Evolutionary conservation across 2,329 filamentous ascomycete genomes (phyloP).

Genomic region (Gnomoniopsis sp.): DNA sequence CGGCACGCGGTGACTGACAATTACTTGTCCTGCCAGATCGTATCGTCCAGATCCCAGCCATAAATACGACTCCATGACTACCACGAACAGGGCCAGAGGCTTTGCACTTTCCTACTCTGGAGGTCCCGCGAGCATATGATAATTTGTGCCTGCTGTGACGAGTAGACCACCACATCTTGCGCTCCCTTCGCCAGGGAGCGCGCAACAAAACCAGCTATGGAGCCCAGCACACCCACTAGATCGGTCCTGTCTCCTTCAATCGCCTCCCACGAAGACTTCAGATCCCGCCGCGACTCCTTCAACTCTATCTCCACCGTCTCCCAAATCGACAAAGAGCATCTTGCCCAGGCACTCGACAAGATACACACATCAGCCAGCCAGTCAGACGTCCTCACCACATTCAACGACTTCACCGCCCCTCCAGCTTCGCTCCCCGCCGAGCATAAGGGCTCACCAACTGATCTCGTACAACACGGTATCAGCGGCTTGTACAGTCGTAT

Average conservation of each 20-base stretch:
- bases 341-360: constrained; percentile 75
- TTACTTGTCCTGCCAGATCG: background rate
- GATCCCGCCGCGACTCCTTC: constrained; percentile 36
- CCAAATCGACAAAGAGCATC: constrained; percentile 67
- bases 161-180: background rate
- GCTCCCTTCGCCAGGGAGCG: background rate
- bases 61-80: constrained; percentile 5
- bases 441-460: constrained; percentile 65
- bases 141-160: background rate
- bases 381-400: constrained; percentile 81
- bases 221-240: constrained; percentile 15
- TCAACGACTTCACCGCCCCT: constrained; percentile 83
- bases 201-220: constrained; percentile 6
- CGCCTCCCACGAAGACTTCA: constrained; percentile 24
- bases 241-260: constrained; percentile 33
- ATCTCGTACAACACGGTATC: constrained; percentile 78
- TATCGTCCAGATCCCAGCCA: background rate
- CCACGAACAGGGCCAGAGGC: constrained; percentile 2
- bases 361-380: constrained; percentile 89
- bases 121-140: background rate
- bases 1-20: background rate
- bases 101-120: background rate
- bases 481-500: constrained; percentile 87
- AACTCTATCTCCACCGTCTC: constrained; percentile 44
- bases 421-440: constrained; percentile 60